Evolutionary conservation across 2,329 filamentous ascomycete genomes (phyloP).

Genomic region (Penicillium psychrosexuale): DNA sequence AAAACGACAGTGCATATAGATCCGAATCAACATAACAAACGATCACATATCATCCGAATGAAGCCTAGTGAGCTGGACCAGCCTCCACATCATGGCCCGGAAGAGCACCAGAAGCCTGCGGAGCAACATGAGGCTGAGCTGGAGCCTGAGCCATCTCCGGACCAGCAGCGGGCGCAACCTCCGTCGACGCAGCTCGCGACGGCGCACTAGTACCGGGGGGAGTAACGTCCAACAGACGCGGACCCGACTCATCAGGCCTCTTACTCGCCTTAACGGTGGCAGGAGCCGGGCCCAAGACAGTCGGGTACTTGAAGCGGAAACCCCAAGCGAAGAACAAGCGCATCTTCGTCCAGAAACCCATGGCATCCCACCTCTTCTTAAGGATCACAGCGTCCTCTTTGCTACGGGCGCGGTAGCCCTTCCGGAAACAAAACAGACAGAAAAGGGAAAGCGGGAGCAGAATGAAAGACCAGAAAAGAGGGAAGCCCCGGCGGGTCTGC

Average conservation of each 20-base stretch:
- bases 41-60: not conserved
- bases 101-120: slow-evolving; percentile 6
- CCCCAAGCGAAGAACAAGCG: slow-evolving; percentile 31
- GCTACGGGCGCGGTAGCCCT: slow-evolving; percentile 29
- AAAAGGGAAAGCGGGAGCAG: slow-evolving; percentile 22
- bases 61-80: slow-evolving; percentile 7
- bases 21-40: not conserved
- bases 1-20: not conserved
- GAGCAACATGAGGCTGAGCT: not conserved
- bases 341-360: slow-evolving; percentile 25
- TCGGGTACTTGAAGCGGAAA: slow-evolving; percentile 31
- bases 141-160: slow-evolving; percentile 8
- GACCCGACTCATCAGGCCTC: slow-evolving; percentile 19
- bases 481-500: slow-evolving; percentile 33
- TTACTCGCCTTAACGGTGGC: slow-evolving; percentile 21
- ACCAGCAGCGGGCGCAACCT: not conserved
- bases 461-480: slow-evolving; percentile 29
- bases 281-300: slow-evolving; percentile 29
- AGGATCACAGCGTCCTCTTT: slow-evolving; percentile 26
- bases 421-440: slow-evolving; percentile 25
- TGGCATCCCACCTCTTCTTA: slow-evolving; percentile 26
- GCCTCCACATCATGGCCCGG: slow-evolving; percentile 5
- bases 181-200: not conserved
- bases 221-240: slow-evolving; percentile 8
- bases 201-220: slow-evolving; percentile 5